These are phyloP conservation scores for Bryum argenteum DNA, from an alignment of 225 moss, liverwort and hornwort genomes.

Conservation along the genomic window DNA sequence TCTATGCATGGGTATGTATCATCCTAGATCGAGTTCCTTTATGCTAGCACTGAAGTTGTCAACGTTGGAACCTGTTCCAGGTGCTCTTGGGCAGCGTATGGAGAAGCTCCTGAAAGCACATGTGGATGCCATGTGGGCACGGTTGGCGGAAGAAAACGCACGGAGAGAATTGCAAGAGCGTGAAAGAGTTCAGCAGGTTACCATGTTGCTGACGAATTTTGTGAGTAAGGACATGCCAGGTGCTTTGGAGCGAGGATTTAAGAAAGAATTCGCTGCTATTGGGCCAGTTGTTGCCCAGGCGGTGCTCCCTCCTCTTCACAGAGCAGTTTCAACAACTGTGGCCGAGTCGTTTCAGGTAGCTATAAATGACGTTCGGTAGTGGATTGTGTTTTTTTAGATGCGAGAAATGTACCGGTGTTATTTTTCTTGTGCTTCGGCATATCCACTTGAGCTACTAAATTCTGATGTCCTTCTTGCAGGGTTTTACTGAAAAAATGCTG, in stretches of 20 bases:
- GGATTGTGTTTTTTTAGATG: background rate
- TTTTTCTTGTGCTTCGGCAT: background rate
- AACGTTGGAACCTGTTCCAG: constrained; percentile 34
- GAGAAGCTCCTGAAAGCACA: constrained; percentile 92
- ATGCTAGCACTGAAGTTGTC: background rate
- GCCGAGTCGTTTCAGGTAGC: constrained; percentile 85
- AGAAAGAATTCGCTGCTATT: constrained; percentile 81
- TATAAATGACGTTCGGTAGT: background rate
- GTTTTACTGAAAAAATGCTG: constrained; percentile 77
- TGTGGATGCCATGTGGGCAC: constrained; percentile 95
- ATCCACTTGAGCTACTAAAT: background rate
- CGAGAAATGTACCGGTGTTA: background rate
- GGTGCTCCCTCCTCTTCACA: constrained; percentile 79
- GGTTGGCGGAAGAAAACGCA: constrained; percentile 85
- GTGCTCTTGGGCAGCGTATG: constrained; percentile 80
- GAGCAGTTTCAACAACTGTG: constrained; percentile 70
- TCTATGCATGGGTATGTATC: background rate
- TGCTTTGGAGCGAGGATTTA: constrained; percentile 79
- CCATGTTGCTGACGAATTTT: constrained; percentile 71
- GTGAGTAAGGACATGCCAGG: constrained; percentile 90
- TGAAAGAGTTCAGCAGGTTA: constrained; percentile 88
- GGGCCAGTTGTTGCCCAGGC: constrained; percentile 80
- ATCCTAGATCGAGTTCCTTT: background rate
- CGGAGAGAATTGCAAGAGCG: constrained; percentile 86
- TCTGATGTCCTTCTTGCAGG: constrained; percentile 46